Conservation (phyloP, 2,329 filamentous ascomycete species). For the Biscogniauxia sp. region DNA sequence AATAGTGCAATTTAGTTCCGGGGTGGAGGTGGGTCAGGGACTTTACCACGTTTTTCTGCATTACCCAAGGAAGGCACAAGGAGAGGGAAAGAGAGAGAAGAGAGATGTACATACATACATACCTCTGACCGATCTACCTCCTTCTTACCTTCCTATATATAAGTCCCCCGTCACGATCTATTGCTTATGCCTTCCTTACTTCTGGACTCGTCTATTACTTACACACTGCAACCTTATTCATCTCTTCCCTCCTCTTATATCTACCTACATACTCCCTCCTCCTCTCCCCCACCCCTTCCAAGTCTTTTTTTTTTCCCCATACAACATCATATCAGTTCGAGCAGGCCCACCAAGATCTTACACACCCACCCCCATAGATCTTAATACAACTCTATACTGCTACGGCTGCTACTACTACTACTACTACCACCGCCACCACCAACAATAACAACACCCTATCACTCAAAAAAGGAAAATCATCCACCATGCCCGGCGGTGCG, state of each 20-base stretch:
- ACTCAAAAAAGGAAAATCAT: neutral
- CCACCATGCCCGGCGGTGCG: slow-evolving; percentile 29
- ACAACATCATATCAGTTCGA: too few species aligned
- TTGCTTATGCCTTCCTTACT: neutral
- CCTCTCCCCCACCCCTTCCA: too few species aligned
- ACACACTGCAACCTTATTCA: neutral
- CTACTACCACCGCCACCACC: too few species aligned
- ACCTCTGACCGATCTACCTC: too few species aligned
- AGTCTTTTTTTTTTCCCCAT: too few species aligned
- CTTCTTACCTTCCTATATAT: neutral
- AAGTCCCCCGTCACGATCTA: neutral
- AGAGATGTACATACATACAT: neutral
- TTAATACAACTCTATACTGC: too few species aligned
- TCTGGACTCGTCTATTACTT: neutral
- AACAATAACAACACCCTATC: too few species aligned
- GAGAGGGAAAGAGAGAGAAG: too few species aligned
- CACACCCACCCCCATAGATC: too few species aligned
- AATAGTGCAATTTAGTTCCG: neutral
- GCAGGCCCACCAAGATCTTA: too few species aligned
- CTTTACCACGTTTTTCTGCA: neutral
- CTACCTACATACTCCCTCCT: too few species aligned
- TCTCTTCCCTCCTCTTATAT: neutral
- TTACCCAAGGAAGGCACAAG: neutral
- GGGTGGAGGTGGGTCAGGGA: neutral
- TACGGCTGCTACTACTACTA: too few species aligned